Conservation (phyloP, 331 rosid genomes). For the Rosa hybrid region DNA sequence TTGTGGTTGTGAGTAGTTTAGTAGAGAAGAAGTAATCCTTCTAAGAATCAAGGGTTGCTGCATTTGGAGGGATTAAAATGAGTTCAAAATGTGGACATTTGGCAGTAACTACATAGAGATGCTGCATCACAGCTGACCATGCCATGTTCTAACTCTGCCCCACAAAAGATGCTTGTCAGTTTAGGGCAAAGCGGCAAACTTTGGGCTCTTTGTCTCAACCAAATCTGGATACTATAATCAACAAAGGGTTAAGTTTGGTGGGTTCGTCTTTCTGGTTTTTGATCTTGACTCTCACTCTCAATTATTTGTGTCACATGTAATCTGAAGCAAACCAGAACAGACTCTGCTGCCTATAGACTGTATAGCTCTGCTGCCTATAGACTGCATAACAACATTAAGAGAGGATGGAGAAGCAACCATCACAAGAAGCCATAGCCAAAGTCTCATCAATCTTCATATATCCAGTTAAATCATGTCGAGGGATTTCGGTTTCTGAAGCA, state of each 20-base stretch:
- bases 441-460: constrained; percentile 29
- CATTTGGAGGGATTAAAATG: neutral
- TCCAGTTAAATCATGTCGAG: constrained; percentile 58
- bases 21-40: neutral
- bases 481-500: constrained; percentile 66
- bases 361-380: neutral
- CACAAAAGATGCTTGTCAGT: neutral
- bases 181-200: neutral
- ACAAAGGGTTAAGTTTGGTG: neutral
- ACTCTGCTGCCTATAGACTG: no score
- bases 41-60: neutral
- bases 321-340: neutral
- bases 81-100: neutral
- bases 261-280: neutral
- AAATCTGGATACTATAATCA: neutral
- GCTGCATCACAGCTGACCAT: no score
- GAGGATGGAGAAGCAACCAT: constrained; percentile 11
- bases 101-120: no score
- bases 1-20: neutral
- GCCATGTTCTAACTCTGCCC: neutral
- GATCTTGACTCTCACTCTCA: no score
- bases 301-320: neutral
- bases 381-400: neutral
- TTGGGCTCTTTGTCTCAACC: neutral
- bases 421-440: constrained; percentile 16